Conservation (phyloP, 2,329 filamentous ascomycete genomes). For the Decorospora gaudefroyi region DNA sequence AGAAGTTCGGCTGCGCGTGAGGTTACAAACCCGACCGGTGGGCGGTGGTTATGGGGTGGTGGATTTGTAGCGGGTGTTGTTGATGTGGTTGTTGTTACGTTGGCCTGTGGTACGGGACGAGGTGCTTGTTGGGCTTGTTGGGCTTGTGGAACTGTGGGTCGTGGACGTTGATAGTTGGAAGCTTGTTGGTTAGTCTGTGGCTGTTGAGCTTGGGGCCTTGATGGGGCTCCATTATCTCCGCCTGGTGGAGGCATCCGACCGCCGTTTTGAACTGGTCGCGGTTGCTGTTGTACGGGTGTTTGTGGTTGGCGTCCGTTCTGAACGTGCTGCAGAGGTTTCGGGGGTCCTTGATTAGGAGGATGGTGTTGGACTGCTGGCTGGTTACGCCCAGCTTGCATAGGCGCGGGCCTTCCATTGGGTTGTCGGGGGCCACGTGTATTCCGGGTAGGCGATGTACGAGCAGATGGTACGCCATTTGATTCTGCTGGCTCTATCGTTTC, state of each 20-base stretch:
- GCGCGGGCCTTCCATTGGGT: constrained; percentile 27
- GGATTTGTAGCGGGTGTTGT: constrained; percentile 19
- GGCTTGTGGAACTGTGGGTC: constrained; percentile 33
- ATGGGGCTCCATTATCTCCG: constrained; percentile 24
- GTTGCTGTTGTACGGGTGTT: constrained; percentile 31
- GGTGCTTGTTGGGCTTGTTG: constrained; percentile 23
- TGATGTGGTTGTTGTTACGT: constrained; percentile 11
- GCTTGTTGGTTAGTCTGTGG: constrained; percentile 26
- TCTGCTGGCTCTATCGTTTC: constrained; percentile 22
- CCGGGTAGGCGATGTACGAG: constrained; percentile 27
- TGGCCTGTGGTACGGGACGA: constrained; percentile 21
- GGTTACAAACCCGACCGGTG: constrained; percentile 53
- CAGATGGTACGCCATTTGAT: constrained; percentile 25
- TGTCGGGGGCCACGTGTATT: constrained; percentile 30
- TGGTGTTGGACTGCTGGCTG: constrained; percentile 33
- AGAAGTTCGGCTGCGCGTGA: constrained; percentile 52
- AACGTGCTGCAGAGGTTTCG: constrained; percentile 23
- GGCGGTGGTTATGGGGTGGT: constrained; percentile 25
- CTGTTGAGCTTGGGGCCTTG: constrained; percentile 26
- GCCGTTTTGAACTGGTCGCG: constrained; percentile 28
- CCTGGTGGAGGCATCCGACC: constrained; percentile 31
- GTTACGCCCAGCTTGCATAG: constrained; percentile 28
- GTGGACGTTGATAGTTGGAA: constrained; percentile 29
- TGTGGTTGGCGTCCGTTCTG: constrained; percentile 39
- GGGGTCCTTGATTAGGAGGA: constrained; percentile 31